These are phyloP conservation scores for Miamiensis avidus DNA, from an alignment of 169 alveolate genomes.

Conservation along the genomic window DNA sequence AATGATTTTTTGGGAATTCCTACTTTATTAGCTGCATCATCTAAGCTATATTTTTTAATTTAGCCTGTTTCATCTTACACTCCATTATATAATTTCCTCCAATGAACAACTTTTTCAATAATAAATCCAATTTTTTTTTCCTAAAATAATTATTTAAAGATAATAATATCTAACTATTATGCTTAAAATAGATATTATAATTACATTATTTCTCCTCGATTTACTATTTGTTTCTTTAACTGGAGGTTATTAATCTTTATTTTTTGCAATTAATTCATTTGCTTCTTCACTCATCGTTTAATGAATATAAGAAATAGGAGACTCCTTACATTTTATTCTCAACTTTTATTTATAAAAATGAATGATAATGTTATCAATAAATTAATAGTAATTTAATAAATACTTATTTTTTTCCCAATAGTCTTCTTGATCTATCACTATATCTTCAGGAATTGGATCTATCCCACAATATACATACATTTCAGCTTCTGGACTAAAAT, in stretches of 20 bases:
- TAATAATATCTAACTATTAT: no score
- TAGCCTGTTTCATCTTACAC: constrained; percentile 19
- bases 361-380: background rate
- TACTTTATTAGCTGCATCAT: constrained; percentile 81
- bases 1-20: constrained; percentile 75
- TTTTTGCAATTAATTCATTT: constrained; percentile 24
- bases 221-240: constrained; percentile 65
- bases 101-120: constrained; percentile 75
- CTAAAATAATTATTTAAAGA: constrained; percentile 9
- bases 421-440: constrained; percentile 30
- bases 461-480: constrained; percentile 40
- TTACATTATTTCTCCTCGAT: background rate
- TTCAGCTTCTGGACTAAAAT: constrained; percentile 30
- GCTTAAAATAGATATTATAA: background rate
- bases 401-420: background rate
- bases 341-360: constrained; percentile 5
- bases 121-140: constrained; percentile 84
- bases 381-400: background rate
- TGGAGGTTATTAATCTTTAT: constrained; percentile 18
- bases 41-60: constrained; percentile 59
- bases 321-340: constrained; percentile 32
- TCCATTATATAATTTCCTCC: constrained; percentile 84
- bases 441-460: constrained; percentile 40
- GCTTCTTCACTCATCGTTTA: constrained; percentile 40
- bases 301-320: constrained; percentile 22